A percentile compares a stretch with the other conserved stretches of the same genome.
Evolutionary conservation across 1,284 basidiomycete genomes (phyloP).

Genomic region (Cryptococcus jaspeensis): DNA sequence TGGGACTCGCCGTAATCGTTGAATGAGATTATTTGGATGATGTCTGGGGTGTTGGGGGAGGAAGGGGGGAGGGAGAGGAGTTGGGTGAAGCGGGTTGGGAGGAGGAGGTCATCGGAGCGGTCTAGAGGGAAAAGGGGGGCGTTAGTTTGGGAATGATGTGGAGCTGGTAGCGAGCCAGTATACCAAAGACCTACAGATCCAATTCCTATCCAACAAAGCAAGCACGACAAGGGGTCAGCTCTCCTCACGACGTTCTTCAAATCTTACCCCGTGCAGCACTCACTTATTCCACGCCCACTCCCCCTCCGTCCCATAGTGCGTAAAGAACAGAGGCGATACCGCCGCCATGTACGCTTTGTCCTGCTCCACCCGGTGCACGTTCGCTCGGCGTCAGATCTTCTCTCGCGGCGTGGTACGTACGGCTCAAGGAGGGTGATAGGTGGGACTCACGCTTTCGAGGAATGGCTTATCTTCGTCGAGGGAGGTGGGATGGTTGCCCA

Average conservation of each 20-base stretch:
- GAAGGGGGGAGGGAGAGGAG: slow-evolving; percentile 30
- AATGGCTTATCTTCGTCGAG: slow-evolving; percentile 40
- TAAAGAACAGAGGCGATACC: slow-evolving; percentile 64
- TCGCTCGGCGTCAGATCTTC: not conserved
- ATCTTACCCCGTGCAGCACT: too few relatives aligned
- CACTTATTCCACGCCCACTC: slow-evolving; percentile 51
- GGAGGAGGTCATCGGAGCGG: slow-evolving; percentile 50
- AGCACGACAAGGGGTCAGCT: too few relatives aligned
- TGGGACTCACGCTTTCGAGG: slow-evolving; percentile 27
- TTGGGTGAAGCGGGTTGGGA: slow-evolving; percentile 42
- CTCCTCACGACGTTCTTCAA: too few relatives aligned
- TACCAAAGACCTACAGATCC: not conserved
- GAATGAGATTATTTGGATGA: slow-evolving; percentile 51
- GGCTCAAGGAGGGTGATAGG: not conserved
- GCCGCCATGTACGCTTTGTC: slow-evolving; percentile 62
- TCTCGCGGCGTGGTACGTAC: not conserved
- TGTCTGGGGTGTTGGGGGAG: slow-evolving; percentile 28
- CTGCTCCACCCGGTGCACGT: slow-evolving; percentile 13
- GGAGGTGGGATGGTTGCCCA: slow-evolving; percentile 25
- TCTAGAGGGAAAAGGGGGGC: slow-evolving; percentile 16
- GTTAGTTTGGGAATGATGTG: not conserved
- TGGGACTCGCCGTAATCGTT: slow-evolving; percentile 53
- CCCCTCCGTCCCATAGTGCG: slow-evolving; percentile 52
- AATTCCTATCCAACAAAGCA: slow-evolving; percentile 32
- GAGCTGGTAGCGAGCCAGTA: not conserved